Percentiles rank a stretch among this genome's conserved stretches.
phyloP scores from a whole-genome alignment of 306 rosid species.

The Pachyrhizus erosus region DNA sequence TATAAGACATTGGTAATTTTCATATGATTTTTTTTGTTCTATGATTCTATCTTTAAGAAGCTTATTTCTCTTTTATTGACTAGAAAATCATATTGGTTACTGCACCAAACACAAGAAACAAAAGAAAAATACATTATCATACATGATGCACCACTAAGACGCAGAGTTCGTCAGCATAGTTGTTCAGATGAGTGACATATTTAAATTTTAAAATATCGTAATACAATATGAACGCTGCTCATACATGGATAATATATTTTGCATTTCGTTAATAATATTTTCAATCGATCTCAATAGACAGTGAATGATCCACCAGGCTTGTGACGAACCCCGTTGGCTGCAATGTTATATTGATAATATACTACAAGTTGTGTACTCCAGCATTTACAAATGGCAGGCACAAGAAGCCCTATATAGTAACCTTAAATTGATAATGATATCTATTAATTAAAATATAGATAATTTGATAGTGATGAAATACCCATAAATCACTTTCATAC shows the following conservation, averaged over 20 bases:
- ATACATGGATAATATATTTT: background rate
- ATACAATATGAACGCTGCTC: background rate
- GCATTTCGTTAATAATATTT: conserved; percentile 7
- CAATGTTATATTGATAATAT: conserved; percentile 21
- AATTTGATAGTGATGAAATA: conserved; percentile 37
- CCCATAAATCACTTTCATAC: conserved; percentile 42
- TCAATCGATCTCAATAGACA: background rate
- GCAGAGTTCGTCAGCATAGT: conserved; percentile 1
- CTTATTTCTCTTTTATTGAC: background rate
- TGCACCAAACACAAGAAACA: background rate
- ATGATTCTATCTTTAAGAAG: background rate
- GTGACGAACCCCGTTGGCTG: conserved; percentile 4
- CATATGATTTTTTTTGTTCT: too few species aligned
- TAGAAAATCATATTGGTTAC: background rate
- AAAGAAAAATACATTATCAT: background rate
- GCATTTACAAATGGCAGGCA: conserved; percentile 44
- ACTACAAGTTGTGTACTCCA: conserved; percentile 9
- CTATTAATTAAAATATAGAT: conserved; percentile 38
- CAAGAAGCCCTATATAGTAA: conserved; percentile 22
- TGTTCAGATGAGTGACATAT: conserved; percentile 18
- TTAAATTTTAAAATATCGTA: background rate
- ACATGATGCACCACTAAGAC: background rate
- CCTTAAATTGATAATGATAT: conserved; percentile 45
- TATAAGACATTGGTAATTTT: background rate
- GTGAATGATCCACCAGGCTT: background rate